A percentile compares a stretch with the other conserved stretches of the same genome.
Evolutionary conservation across 2,329 filamentous ascomycete species (phyloP).

Genomic region (Onygenales sp.): DNA sequence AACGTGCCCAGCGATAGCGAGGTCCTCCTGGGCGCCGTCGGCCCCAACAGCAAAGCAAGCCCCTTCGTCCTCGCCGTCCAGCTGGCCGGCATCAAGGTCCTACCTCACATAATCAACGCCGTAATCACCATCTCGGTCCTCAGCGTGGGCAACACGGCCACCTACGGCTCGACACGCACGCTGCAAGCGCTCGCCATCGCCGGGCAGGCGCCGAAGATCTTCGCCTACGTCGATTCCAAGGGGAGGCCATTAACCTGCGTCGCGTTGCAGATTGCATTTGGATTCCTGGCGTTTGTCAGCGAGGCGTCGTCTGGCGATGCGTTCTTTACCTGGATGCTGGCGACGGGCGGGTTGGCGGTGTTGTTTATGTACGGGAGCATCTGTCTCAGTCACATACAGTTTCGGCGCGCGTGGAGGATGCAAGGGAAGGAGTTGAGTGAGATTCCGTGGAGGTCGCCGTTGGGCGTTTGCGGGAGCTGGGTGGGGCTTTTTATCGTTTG

Average conservation of each 20-base stretch:
- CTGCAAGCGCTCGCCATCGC: constrained; percentile 67
- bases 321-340: constrained; percentile 41
- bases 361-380: constrained; percentile 50
- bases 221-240: constrained; percentile 56
- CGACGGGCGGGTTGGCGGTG: constrained; percentile 31
- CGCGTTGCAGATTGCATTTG: constrained; percentile 41
- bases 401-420: constrained; percentile 49
- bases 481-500: constrained; percentile 44
- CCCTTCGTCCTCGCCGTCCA: constrained; percentile 65
- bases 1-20: constrained; percentile 38
- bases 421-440: constrained; percentile 49
- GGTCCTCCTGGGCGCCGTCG: constrained; percentile 30
- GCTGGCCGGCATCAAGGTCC: constrained; percentile 55
- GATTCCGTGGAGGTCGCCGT: constrained; percentile 50
- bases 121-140: constrained; percentile 63
- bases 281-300: constrained; percentile 58
- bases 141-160: constrained; percentile 58
- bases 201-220: constrained; percentile 58
- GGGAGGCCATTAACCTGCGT: constrained; percentile 60
- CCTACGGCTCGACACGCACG: constrained; percentile 56
- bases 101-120: constrained; percentile 66
- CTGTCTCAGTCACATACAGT: constrained; percentile 59
- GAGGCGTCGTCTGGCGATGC: constrained; percentile 53
- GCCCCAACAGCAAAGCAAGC: constrained; percentile 31
- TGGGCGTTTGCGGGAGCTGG: constrained; percentile 52